Evolutionary conservation across 495 filamentous ascomycete species (phyloP).

Genomic region (Clavariopsis aquatica): DNA sequence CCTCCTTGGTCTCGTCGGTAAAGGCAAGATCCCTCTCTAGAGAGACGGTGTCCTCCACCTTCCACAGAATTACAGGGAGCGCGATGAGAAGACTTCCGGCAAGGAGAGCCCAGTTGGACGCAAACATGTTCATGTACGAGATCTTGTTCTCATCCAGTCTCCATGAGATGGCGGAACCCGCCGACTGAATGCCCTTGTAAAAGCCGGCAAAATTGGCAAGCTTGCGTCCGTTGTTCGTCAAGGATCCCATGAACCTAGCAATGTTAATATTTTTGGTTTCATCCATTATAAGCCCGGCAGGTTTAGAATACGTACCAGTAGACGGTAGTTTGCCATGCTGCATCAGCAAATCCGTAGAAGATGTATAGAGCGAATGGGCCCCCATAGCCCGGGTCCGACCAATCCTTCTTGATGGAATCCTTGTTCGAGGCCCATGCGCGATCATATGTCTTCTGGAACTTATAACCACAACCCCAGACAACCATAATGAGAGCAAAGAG

Average conservation of each 20-base stretch:
- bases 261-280: background rate
- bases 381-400: conserved; percentile 64
- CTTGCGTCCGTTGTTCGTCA: conserved; percentile 88
- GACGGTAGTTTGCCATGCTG: conserved; percentile 79
- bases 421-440: conserved; percentile 48
- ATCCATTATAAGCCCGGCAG: too few species aligned
- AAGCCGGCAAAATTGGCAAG: conserved; percentile 92
- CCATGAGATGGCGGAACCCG: conserved; percentile 88
- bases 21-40: conserved; percentile 80
- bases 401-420: conserved; percentile 58
- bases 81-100: conserved; percentile 71
- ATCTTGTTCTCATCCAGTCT: conserved; percentile 62
- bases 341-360: conserved; percentile 90
- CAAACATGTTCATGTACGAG: conserved; percentile 59
- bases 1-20: conserved; percentile 74
- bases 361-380: conserved; percentile 91
- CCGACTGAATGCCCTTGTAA: conserved; percentile 96
- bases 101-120: conserved; percentile 70
- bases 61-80: conserved; percentile 75
- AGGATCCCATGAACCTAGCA: conserved; percentile 84
- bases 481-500: conserved; percentile 75
- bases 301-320: conserved; percentile 69
- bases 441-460: conserved; percentile 67
- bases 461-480: conserved; percentile 88
- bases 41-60: conserved; percentile 70